Evolutionary conservation across 2,329 filamentous ascomycete genomes (phyloP).

Genomic region (Fusarium penzigii): DNA sequence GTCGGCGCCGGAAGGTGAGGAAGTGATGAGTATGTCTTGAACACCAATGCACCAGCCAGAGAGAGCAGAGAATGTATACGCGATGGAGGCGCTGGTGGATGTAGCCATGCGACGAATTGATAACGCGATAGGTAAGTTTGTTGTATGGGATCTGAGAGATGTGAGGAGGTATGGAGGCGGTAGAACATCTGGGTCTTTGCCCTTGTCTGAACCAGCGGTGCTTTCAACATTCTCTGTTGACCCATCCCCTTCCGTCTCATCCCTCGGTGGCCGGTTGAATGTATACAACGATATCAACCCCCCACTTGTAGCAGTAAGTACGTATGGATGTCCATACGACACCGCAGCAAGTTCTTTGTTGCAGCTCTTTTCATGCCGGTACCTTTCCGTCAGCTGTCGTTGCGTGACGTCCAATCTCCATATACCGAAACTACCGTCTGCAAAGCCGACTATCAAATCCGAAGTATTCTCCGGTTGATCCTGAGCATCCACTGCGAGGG

Average conservation of each 20-base stretch:
- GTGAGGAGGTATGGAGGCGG: slow-evolving; percentile 58
- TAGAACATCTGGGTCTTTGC: slow-evolving; percentile 8
- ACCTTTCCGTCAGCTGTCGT: slow-evolving; percentile 48
- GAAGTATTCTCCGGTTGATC: slow-evolving; percentile 45
- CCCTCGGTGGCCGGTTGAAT: slow-evolving; percentile 43
- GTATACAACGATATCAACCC: slow-evolving; percentile 77
- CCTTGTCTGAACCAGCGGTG: background rate
- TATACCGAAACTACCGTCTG: slow-evolving; percentile 69
- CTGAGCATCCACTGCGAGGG: slow-evolving; percentile 65
- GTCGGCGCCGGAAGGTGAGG: slow-evolving; percentile 31
- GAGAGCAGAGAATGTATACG: slow-evolving; percentile 77
- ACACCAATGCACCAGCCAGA: slow-evolving; percentile 87
- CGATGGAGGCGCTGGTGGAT: slow-evolving; percentile 77
- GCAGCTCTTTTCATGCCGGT: slow-evolving; percentile 61
- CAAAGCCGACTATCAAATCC: slow-evolving; percentile 68
- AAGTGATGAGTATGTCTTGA: slow-evolving; percentile 76
- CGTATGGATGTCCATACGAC: slow-evolving; percentile 72
- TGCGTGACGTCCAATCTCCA: slow-evolving; percentile 59
- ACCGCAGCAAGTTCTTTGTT: slow-evolving; percentile 69
- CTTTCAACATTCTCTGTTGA: background rate
- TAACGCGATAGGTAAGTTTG: slow-evolving; percentile 76
- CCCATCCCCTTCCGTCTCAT: slow-evolving; percentile 4
- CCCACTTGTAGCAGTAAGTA: slow-evolving; percentile 75
- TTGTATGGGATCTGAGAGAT: slow-evolving; percentile 78
- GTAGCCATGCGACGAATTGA: slow-evolving; percentile 70